Percentiles rank a stretch among this genome's conserved stretches.
Conservation (phyloP, 768 basidiomycete species). For the Kwoniella dejecticola region DNA sequence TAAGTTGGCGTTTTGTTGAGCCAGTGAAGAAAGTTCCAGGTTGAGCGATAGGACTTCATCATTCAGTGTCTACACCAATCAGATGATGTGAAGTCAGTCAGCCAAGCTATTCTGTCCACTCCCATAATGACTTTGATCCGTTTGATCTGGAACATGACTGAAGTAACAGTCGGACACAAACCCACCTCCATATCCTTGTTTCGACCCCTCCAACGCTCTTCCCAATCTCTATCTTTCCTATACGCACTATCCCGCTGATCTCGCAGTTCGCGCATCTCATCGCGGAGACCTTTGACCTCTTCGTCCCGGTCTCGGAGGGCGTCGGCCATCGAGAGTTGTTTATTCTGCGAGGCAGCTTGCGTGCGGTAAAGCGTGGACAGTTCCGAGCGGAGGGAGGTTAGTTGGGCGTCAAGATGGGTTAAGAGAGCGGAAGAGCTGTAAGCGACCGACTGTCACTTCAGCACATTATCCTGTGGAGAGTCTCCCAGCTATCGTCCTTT, state of each 20-base stretch:
- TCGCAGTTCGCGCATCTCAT: conserved; percentile 72
- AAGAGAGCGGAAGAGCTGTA: conserved; percentile 76
- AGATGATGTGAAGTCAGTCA: no score
- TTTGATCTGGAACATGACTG: no score
- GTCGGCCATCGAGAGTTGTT: conserved; percentile 93
- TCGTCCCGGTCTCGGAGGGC: conserved; percentile 93
- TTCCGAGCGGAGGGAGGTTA: conserved; percentile 87
- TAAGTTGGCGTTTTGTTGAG: conserved; percentile 81
- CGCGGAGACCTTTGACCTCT: conserved; percentile 74
- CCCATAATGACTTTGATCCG: neutral
- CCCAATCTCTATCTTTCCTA: conserved; percentile 81
- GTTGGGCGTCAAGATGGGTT: conserved; percentile 87
- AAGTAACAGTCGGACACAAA: no score
- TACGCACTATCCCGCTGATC: conserved; percentile 71
- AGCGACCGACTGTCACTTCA: neutral
- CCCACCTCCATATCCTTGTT: conserved; percentile 82
- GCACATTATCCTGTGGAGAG: no score
- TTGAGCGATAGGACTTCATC: conserved; percentile 92
- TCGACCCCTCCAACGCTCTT: conserved; percentile 63
- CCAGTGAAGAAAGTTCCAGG: conserved; percentile 85
- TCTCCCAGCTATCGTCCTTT: no score
- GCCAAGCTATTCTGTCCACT: no score
- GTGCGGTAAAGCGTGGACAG: conserved; percentile 93
- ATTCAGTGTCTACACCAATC: conserved; percentile 70
- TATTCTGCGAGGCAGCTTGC: conserved; percentile 78